Percentiles rank a stretch among this genome's conserved stretches.
phyloP scores from a whole-genome alignment of 2,329 filamentous ascomycete species.

The Alternaria sp. region DNA sequence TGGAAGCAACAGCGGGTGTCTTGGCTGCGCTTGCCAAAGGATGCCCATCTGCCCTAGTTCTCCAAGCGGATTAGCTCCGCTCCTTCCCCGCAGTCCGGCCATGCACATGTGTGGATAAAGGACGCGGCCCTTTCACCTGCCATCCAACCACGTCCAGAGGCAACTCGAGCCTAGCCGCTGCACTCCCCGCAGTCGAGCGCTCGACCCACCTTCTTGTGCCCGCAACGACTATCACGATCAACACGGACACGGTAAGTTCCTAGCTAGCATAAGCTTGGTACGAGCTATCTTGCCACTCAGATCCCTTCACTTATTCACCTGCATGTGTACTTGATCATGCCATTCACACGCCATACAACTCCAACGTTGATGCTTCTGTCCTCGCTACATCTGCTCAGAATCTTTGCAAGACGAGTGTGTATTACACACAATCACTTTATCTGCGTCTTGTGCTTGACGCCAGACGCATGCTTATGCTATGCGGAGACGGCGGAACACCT shows the following conservation, averaged over 20 bases:
- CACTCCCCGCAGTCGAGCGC: slow-evolving; percentile 27
- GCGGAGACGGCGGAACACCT: slow-evolving; percentile 21
- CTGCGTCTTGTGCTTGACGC: slow-evolving; percentile 1
- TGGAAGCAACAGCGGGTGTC: slow-evolving; percentile 25
- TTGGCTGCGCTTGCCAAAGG: slow-evolving; percentile 21
- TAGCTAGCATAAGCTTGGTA: slow-evolving; percentile 28
- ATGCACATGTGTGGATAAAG: slow-evolving; percentile 28
- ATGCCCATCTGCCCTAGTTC: slow-evolving; percentile 26
- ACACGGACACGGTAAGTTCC: slow-evolving; percentile 21
- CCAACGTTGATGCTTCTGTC: neutral
- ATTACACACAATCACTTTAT: neutral
- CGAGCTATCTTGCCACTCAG: slow-evolving; percentile 23
- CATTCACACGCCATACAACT: slow-evolving; percentile 5
- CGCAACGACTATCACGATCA: slow-evolving; percentile 34
- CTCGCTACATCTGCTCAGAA: neutral
- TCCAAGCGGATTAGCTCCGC: slow-evolving; percentile 26
- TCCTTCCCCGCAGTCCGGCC: slow-evolving; percentile 47
- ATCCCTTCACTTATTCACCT: slow-evolving; percentile 17
- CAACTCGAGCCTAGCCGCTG: slow-evolving; percentile 24
- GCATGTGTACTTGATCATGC: slow-evolving; percentile 14
- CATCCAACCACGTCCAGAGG: slow-evolving; percentile 22
- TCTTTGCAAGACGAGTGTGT: neutral
- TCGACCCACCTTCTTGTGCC: slow-evolving; percentile 31
- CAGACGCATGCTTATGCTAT: neutral
- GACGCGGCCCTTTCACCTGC: slow-evolving; percentile 14